Evolutionary conservation across 2,329 filamentous ascomycete genomes (phyloP).

Genomic region (Byssothecium circinans): DNA sequence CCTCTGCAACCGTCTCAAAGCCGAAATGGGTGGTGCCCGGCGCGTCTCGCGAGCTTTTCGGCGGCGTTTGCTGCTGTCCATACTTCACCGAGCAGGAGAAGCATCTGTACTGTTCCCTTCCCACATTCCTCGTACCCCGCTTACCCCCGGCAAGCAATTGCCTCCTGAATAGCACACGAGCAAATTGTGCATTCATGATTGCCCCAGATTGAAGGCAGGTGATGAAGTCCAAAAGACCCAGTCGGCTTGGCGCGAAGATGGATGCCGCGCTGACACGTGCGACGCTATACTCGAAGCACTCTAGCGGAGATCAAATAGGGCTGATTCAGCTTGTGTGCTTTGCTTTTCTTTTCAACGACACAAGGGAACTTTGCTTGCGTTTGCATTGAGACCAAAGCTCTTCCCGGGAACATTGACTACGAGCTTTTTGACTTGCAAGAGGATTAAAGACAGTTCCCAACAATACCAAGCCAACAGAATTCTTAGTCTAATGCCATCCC

Average conservation of each 20-base stretch:
- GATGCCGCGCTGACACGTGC: constrained; percentile 32
- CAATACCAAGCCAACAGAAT: no score
- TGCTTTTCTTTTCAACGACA: no score
- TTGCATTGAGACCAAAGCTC: no score
- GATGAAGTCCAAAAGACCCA: constrained; percentile 10
- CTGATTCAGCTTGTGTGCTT: no score
- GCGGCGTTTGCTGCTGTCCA: constrained; percentile 43
- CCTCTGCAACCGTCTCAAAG: constrained; percentile 80
- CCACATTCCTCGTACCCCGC: constrained; percentile 12
- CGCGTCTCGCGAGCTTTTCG: constrained; percentile 45
- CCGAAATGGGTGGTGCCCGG: constrained; percentile 81
- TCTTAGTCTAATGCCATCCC: no score
- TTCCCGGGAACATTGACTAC: no score
- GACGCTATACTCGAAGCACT: constrained; percentile 11
- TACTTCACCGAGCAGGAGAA: constrained; percentile 54
- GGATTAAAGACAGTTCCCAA: no score
- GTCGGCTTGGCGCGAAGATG: constrained; percentile 30
- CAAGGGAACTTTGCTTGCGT: no score
- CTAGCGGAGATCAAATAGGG: no score
- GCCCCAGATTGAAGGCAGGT: constrained; percentile 9
- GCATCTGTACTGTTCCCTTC: constrained; percentile 47
- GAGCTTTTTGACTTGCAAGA: no score
- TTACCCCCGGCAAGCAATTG: constrained; percentile 33
- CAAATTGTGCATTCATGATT: constrained; percentile 31
- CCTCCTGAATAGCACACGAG: constrained; percentile 28